A percentile compares a stretch with the other conserved stretches of the same genome.
phyloP scores from a whole-genome alignment of 2,329 filamentous ascomycete genomes.

The Ophiostoma montium region DNA sequence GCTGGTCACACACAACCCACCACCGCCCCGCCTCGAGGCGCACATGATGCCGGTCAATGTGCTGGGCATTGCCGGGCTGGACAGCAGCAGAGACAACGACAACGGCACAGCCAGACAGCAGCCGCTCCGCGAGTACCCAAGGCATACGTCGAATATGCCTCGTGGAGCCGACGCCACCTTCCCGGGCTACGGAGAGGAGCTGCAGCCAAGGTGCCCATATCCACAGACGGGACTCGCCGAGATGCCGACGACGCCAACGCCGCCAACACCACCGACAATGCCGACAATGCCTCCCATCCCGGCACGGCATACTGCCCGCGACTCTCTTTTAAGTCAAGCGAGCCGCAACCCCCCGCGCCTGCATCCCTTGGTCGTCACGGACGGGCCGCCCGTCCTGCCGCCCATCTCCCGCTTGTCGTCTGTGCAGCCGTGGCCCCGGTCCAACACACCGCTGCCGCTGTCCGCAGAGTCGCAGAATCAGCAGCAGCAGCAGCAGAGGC shows the following conservation, averaged over 20 bases:
- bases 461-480: neutral
- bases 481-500: neutral
- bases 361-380: neutral
- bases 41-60: neutral
- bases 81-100: neutral
- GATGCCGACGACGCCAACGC: neutral
- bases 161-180: neutral
- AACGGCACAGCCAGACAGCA: neutral
- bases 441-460: neutral
- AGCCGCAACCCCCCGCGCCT: neutral
- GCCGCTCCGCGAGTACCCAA: too few relatives aligned
- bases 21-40: neutral
- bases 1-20: neutral
- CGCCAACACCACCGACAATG: too few relatives aligned
- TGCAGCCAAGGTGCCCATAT: neutral
- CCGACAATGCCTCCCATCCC: too few relatives aligned
- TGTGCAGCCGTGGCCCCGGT: neutral
- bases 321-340: too few relatives aligned
- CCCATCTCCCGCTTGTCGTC: neutral
- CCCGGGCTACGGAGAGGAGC: neutral
- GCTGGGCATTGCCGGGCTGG: neutral
- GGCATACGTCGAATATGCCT: neutral
- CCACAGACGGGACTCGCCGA: neutral
- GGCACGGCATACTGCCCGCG: too few relatives aligned
- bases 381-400: neutral